Evolutionary conservation across 176 grass and related monocot species (phyloP).

Genomic region (Calamus simplicifolius): DNA sequence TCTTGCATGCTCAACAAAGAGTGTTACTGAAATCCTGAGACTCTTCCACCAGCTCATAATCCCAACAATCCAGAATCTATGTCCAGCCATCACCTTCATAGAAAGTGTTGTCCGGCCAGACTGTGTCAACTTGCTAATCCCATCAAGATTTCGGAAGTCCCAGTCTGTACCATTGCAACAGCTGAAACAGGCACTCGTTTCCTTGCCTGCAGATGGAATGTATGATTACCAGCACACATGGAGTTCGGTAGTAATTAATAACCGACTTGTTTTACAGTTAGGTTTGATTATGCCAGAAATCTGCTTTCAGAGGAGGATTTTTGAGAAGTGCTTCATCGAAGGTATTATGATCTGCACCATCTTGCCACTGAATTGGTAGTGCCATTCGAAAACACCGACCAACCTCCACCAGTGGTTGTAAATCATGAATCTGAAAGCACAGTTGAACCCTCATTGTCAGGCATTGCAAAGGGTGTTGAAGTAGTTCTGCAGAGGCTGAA

Average conservation of each 20-base stretch:
- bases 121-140: slow-evolving; percentile 50
- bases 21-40: slow-evolving; percentile 68
- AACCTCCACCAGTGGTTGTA: slow-evolving; percentile 13
- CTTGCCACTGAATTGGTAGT: slow-evolving; percentile 61
- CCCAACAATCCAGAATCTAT: slow-evolving; percentile 58
- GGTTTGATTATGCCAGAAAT: slow-evolving; percentile 61
- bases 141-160: slow-evolving; percentile 47
- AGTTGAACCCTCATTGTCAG: slow-evolving; percentile 59
- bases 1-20: slow-evolving; percentile 77
- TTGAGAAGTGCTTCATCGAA: slow-evolving; percentile 61
- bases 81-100: slow-evolving; percentile 44
- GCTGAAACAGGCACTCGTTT: slow-evolving; percentile 68
- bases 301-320: slow-evolving; percentile 81
- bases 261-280: slow-evolving; percentile 39
- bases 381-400: neutral
- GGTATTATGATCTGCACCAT: slow-evolving; percentile 88
- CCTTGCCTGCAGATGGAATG: slow-evolving; percentile 70
- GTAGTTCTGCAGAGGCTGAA: slow-evolving; percentile 82
- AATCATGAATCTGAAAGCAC: slow-evolving; percentile 25
- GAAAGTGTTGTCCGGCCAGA: slow-evolving; percentile 79
- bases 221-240: slow-evolving; percentile 77
- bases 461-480: slow-evolving; percentile 87
- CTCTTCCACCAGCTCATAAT: slow-evolving; percentile 59
- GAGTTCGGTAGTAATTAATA: slow-evolving; percentile 49
- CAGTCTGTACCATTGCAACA: slow-evolving; percentile 60